These are phyloP conservation scores for Chenopodium album DNA, from an alignment of 148 eudicot species.

Conservation along the genomic window DNA sequence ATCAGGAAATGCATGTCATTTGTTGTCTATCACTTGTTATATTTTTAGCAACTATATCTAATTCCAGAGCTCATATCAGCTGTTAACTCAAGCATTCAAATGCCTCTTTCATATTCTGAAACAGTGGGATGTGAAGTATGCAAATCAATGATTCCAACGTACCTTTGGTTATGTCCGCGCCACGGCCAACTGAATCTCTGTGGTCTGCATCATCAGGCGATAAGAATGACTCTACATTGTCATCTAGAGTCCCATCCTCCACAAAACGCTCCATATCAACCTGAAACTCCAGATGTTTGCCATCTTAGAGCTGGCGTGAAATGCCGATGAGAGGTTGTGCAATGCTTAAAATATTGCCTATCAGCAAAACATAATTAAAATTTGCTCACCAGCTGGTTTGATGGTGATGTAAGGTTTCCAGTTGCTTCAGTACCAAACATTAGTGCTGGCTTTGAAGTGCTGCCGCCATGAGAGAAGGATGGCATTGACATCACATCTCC, in stretches of 20 bases:
- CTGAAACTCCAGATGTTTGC: slow-evolving; percentile 62
- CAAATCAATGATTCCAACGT: slow-evolving; percentile 17
- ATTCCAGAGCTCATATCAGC: background rate
- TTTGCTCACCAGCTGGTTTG: slow-evolving; percentile 71
- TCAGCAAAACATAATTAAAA: background rate
- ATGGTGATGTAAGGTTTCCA: slow-evolving; percentile 64
- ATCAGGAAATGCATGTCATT: too few species aligned
- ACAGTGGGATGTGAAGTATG: background rate
- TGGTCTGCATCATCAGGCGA: slow-evolving; percentile 85
- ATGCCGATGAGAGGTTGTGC: slow-evolving; percentile 32
- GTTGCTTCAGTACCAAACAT: slow-evolving; percentile 69
- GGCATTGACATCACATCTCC: slow-evolving; percentile 95
- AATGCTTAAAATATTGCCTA: background rate
- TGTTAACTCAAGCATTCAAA: background rate
- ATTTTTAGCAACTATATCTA: background rate
- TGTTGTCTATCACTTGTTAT: background rate
- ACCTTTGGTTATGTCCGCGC: slow-evolving; percentile 86
- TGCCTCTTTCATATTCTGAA: background rate
- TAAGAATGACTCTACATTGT: slow-evolving; percentile 88
- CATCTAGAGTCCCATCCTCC: slow-evolving; percentile 92
- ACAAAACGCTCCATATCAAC: slow-evolving; percentile 89
- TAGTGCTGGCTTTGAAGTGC: slow-evolving; percentile 51
- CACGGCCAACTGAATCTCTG: slow-evolving; percentile 65
- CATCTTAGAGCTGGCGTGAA: slow-evolving; percentile 61
- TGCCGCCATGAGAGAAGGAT: slow-evolving; percentile 47